These are phyloP conservation scores for Apiotrichum brassicae DNA, from an alignment of 1,284 basidiomycete genomes.

Conservation along the genomic window DNA sequence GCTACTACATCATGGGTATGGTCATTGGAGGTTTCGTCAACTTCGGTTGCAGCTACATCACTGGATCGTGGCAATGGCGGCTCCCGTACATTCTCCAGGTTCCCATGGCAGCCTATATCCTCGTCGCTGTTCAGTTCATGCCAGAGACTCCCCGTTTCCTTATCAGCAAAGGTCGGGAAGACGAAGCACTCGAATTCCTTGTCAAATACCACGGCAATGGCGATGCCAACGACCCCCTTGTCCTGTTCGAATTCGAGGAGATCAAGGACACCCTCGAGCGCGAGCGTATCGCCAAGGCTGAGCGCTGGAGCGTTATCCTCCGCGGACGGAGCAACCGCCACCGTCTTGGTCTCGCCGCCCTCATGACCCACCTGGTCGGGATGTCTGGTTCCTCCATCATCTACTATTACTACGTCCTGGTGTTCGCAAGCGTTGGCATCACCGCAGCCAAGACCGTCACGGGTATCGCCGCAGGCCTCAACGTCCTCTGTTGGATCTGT, in stretches of 20 bases:
- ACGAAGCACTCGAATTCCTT: conserved; percentile 67
- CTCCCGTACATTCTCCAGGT: conserved; percentile 46
- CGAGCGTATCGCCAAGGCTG: conserved; percentile 51
- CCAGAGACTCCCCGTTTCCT: conserved; percentile 47
- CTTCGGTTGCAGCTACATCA: conserved; percentile 24
- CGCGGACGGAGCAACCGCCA: conserved; percentile 33
- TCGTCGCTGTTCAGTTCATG: conserved; percentile 47
- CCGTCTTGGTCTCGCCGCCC: conserved; percentile 38
- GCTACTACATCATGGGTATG: conserved; percentile 32
- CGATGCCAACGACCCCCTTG: conserved; percentile 58
- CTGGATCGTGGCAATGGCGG: conserved; percentile 37
- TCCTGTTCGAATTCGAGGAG: conserved; percentile 69
- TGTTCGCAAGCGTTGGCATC: conserved; percentile 45
- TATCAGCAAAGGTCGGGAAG: conserved; percentile 47
- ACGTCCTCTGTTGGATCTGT: conserved; percentile 43
- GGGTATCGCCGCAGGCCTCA: conserved; percentile 46
- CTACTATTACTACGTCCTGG: conserved; percentile 46
- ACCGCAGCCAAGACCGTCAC: conserved; percentile 43
- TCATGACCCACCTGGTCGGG: conserved; percentile 43
- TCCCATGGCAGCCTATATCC: conserved; percentile 40
- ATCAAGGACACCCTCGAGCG: conserved; percentile 67
- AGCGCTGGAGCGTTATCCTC: conserved; percentile 42
- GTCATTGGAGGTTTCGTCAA: conserved; percentile 22
- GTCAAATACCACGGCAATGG: conserved; percentile 73
- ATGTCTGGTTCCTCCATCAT: conserved; percentile 39